Conservation (phyloP, 2,329 filamentous ascomycete genomes). For the Pseudocercospora fuligena region DNA sequence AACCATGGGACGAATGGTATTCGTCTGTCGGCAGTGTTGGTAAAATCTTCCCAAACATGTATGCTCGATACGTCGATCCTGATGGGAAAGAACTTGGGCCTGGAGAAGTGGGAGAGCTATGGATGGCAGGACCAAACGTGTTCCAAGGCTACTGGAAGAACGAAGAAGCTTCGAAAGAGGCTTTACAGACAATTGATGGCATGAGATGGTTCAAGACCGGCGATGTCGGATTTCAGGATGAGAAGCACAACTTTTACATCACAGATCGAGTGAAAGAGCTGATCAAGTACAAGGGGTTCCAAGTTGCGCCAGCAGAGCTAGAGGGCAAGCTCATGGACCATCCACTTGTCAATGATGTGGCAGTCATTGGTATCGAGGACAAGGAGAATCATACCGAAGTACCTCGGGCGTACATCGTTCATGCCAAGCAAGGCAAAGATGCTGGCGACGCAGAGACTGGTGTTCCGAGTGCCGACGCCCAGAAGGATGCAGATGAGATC, state of each 20-base stretch:
- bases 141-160: conserved; percentile 82
- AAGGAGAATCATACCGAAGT: conserved; percentile 53
- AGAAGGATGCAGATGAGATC: conserved; percentile 47
- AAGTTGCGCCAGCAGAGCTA: conserved; percentile 55
- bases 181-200: conserved; percentile 70
- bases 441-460: conserved; percentile 37
- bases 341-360: conserved; percentile 49
- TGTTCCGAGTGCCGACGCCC: conserved; percentile 26
- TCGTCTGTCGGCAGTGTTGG: conserved; percentile 79
- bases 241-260: conserved; percentile 82
- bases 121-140: conserved; percentile 79
- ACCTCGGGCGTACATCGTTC: conserved; percentile 52
- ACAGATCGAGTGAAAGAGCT: conserved; percentile 81
- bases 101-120: conserved; percentile 64
- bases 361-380: conserved; percentile 53
- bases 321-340: conserved; percentile 53
- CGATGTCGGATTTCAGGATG: conserved; percentile 80
- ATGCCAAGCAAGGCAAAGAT: conserved; percentile 43
- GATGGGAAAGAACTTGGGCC: conserved; percentile 63
- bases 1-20: conserved; percentile 74
- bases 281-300: conserved; percentile 62
- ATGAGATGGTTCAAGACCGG: conserved; percentile 80
- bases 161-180: conserved; percentile 69
- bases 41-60: conserved; percentile 75
- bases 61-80: conserved; percentile 75